Conservation (phyloP, 2,329 filamentous ascomycete species). For the Tolypocladium pustulatum region DNA sequence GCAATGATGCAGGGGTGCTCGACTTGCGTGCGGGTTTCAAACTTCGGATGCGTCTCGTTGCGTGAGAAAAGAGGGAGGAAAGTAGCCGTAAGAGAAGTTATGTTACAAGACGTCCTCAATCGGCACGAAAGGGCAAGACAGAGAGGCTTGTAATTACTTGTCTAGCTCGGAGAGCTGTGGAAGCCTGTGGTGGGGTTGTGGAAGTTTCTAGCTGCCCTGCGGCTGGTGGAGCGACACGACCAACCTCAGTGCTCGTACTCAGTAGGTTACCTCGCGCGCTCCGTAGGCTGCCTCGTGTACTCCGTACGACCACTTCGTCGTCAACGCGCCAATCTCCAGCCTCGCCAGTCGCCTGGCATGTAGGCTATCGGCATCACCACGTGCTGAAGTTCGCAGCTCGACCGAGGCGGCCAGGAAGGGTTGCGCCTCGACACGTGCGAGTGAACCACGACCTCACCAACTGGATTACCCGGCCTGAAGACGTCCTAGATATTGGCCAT, state of each 20-base stretch:
- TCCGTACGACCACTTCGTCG: too few relatives aligned
- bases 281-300: background rate
- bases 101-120: background rate
- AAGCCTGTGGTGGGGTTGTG: slow-evolving; percentile 3
- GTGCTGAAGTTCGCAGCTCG: background rate
- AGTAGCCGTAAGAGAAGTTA: background rate
- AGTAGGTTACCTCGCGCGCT: background rate
- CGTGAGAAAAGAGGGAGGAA: background rate
- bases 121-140: background rate
- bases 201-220: slow-evolving; percentile 11
- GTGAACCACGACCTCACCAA: background rate
- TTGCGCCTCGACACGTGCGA: background rate
- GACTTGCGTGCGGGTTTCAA: background rate
- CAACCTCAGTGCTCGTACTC: background rate
- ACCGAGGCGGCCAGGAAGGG: background rate
- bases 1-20: background rate
- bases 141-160: background rate
- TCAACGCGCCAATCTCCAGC: background rate
- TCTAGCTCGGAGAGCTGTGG: background rate
- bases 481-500: background rate
- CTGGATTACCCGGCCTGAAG: background rate
- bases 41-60: background rate
- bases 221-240: background rate
- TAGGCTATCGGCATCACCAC: background rate
- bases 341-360: background rate